Evolutionary conservation across 1,284 basidiomycete genomes (phyloP).

Genomic region (Cutaneotrichosporon cutaneum): DNA sequence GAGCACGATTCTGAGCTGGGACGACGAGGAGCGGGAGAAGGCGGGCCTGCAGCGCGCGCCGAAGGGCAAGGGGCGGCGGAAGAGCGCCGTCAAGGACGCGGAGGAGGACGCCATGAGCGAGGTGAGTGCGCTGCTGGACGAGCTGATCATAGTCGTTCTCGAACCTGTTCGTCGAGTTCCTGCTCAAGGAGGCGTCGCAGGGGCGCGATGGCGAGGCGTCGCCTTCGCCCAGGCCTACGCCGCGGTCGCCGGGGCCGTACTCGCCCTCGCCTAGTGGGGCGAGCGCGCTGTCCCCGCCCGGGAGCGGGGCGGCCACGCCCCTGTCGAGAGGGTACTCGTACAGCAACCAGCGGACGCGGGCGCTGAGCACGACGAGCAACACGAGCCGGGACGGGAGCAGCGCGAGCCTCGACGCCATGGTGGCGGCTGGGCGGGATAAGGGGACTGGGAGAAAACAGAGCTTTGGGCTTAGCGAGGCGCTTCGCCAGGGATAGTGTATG

Average conservation of each 20-base stretch:
- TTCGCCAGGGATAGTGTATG: conserved; percentile 10
- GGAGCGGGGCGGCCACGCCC: conserved; percentile 19
- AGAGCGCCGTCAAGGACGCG: conserved; percentile 63
- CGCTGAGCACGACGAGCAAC: conserved; percentile 3
- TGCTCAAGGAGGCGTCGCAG: conserved; percentile 77
- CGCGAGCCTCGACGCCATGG: conserved; percentile 2
- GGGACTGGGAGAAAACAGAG: conserved; percentile 14
- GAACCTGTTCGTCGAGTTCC: conserved; percentile 90
- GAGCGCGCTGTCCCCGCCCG: conserved; percentile 8
- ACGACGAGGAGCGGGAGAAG: conserved; percentile 81
- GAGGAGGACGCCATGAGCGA: conserved; percentile 54
- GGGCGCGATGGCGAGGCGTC: conserved; percentile 32
- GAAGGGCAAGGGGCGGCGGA: conserved; percentile 56
- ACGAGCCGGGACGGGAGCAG: not conserved
- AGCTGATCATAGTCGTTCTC: conserved; percentile 73
- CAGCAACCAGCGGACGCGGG: conserved; percentile 1
- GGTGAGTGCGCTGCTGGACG: conserved; percentile 31
- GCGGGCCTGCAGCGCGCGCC: conserved; percentile 73
- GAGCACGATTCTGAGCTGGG: conserved; percentile 85
- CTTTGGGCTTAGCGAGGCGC: conserved; percentile 21
- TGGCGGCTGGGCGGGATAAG: not conserved
- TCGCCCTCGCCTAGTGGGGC: not conserved
- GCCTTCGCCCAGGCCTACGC: not conserved
- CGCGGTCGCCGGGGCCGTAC: not conserved
- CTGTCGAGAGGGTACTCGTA: not conserved